phyloP scores from a whole-genome alignment of 1,139 yeast genomes.

The Diutina scorzettiae region DNA sequence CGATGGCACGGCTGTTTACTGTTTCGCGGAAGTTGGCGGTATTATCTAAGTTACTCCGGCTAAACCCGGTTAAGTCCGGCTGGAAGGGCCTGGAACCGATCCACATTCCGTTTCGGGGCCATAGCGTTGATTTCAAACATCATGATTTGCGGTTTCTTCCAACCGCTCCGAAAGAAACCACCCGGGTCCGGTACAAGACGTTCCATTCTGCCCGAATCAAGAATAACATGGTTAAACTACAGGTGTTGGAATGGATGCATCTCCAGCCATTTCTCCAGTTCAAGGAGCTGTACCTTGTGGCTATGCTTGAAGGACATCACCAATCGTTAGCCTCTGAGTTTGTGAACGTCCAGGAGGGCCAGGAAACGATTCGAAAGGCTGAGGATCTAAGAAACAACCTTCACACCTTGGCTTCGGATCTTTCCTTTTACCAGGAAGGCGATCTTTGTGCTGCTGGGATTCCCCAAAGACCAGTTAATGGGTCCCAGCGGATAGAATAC shows the following conservation, averaged over 20 bases:
- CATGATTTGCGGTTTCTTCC: slow-evolving; percentile 2
- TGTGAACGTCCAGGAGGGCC: neutral
- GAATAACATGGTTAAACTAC: slow-evolving; percentile 1
- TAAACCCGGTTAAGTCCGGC: neutral
- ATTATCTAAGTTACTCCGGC: neutral
- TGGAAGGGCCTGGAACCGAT: neutral
- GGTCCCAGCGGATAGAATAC: neutral
- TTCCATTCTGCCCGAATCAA: slow-evolving; percentile 3
- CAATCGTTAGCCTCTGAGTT: neutral
- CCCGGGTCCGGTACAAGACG: neutral
- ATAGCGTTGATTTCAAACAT: neutral
- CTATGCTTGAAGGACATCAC: neutral
- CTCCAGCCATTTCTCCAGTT: slow-evolving; percentile 4
- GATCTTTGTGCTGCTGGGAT: neutral
- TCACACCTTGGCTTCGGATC: neutral
- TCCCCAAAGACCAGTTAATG: neutral
- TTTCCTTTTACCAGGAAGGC: neutral
- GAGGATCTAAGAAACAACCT: neutral
- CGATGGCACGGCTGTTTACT: neutral
- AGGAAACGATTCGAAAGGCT: neutral
- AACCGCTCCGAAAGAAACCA: neutral
- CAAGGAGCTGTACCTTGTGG: slow-evolving; percentile 2
- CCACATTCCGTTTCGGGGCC: neutral
- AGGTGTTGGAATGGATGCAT: slow-evolving; percentile 2
- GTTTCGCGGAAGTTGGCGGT: slow-evolving; percentile 4